A percentile compares a stretch with the other conserved stretches of the same genome.
Conservation (phyloP, 129 eudicot species). For the sunflower (Helianthus annuus) region HanXRQr2.0-SUNRISE NC_035443.2:118435493-118435992, state of each 20-base stretch:
- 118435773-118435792: slow-evolving; percentile 86
- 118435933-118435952: slow-evolving; percentile 80
- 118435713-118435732: slow-evolving; percentile 65
- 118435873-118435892: slow-evolving; percentile 54
- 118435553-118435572: slow-evolving; percentile 27
- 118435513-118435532: slow-evolving; percentile 32
- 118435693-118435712: slow-evolving; percentile 28
- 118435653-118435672: slow-evolving; percentile 41
- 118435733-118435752: slow-evolving; percentile 71
- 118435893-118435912: slow-evolving; percentile 58
- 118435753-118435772: slow-evolving; percentile 71
- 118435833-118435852: slow-evolving; percentile 73
- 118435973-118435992: slow-evolving; percentile 49
- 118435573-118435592: background rate
- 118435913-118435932: slow-evolving; percentile 69
- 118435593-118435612: background rate
- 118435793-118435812: slow-evolving; percentile 84
- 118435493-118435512: slow-evolving; percentile 25
- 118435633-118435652: slow-evolving; percentile 2
- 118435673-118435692: slow-evolving; percentile 18
- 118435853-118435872: slow-evolving; percentile 66
- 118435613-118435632: slow-evolving; percentile 12
- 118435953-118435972: slow-evolving; percentile 70
- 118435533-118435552: slow-evolving; percentile 20
- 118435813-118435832: slow-evolving; percentile 52